Base-by-base conservation (phyloP, 495 filamentous ascomycete genomes). In the Penicillium cosmopolitanum region DNA sequence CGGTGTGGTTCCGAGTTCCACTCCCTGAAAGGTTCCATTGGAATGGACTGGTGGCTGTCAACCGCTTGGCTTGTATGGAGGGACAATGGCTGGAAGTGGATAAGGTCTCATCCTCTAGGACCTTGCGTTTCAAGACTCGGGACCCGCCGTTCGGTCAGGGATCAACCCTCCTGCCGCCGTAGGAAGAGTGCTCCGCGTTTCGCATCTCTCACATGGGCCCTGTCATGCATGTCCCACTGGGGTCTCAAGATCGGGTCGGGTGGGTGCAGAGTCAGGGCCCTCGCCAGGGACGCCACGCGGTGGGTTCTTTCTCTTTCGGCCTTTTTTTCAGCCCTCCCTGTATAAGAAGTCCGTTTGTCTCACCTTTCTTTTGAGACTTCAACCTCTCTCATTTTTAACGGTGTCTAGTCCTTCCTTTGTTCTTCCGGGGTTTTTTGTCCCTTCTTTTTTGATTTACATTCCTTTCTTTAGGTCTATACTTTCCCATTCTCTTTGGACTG, bases 221-320 rank as follows among this genome's bases (percentile, higher is more conserved):
- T 69, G 57, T 64, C 58, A 66, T 68, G 60, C 63, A 62, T 59
- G 58, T 61, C 48, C 60, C 58, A 60, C 52, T 61, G 51, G 44
- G 63, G 71, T 70, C 70, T 56, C 63, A 67, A 66, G 67, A 67
- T 60, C 65, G 55, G 66, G 68, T 74, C 73, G 42, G 73, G 66
- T 77, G 72, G 65, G 50, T 63, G 58, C 33, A 66, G 64, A 53
- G 15, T 53, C 33, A 66, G 65, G 56, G 19, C 56, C 67, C 58
- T 56, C 50, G 12, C 56, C 33, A 66, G 65, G 56, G 19, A 54
- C 67, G 61, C 58, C 58, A 66, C 64, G 44, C 60, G 56, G 53
- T 51, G 53, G 19, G 58, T 51, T 43, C 57, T 58, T 51, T 61
- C 53, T 35, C 57, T 55, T 44, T 50, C 55, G 16, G 50, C 50